These are phyloP conservation scores for Dryas octopetala DNA, from an alignment of 306 rosid genomes.

Conservation along the genomic window DNA sequence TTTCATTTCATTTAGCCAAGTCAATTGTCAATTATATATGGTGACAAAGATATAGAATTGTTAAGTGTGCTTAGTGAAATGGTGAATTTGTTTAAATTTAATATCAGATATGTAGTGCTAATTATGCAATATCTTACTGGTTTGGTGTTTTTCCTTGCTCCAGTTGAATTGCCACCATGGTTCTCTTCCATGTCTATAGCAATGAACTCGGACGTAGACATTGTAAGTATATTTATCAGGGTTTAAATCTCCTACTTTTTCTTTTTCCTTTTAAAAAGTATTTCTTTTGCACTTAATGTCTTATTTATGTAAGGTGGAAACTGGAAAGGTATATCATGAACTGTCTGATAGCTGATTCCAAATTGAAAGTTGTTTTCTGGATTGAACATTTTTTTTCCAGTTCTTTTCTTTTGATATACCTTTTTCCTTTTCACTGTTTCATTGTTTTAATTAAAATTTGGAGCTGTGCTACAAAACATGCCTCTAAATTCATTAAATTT, in stretches of 20 bases:
- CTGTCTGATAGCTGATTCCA: constrained; percentile 23
- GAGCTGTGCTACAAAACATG: not conserved
- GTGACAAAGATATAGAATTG: not conserved
- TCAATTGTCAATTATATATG: not conserved
- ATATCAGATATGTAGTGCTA: not conserved
- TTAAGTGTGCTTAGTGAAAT: not conserved
- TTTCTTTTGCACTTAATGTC: constrained; percentile 20
- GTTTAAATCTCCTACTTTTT: not conserved
- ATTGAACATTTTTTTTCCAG: not conserved
- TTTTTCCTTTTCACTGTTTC: not conserved
- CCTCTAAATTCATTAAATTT: constrained; percentile 1
- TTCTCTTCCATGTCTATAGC: constrained; percentile 77
- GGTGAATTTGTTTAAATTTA: not conserved
- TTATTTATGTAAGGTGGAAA: not conserved
- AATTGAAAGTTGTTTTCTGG: not conserved
- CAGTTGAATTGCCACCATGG: constrained; percentile 93
- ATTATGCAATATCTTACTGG: constrained; percentile 29
- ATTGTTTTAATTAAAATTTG: constrained; percentile 7
- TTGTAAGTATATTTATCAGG: constrained; percentile 57
- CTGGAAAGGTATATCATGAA: not conserved
- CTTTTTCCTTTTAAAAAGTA: not conserved
- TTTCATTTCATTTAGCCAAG: not conserved
- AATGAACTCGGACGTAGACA: constrained; percentile 71
- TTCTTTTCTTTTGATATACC: not conserved
- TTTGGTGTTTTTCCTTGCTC: constrained; percentile 44